Base-by-base conservation (phyloP, 495 filamentous ascomycete genomes). In the Penicillium flavigenum region DNA sequence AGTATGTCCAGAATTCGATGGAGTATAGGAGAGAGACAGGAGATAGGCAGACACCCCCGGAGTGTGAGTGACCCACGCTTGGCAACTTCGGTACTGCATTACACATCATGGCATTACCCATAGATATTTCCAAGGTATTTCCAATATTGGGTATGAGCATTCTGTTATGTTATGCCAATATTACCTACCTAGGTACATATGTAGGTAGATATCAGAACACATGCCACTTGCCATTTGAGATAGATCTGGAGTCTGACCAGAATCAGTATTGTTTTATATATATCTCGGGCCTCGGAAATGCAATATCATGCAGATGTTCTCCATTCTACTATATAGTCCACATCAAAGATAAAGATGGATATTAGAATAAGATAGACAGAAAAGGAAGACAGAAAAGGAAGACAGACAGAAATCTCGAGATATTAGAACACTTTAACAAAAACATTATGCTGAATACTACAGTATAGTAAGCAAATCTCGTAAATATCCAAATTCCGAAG, bases 21-120 rank as follows among this genome's bases (percentile, higher is more conserved):
- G 47, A 56, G 54, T 24, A 29, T 50, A 45, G 41, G 46, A 49
- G 56, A 44, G 36, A 39, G 36, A 17, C 36, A 50, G 49, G 53
- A 32, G 43, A 12, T 20, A 47, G 43, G 53, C 53, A 55, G 44
- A 47, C 52, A 24, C 49, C 49, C 48, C 56, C 22, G 56, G 46
- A 57, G 54, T 47, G 44, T 20, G 34, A 57, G 54, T 47, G 44
- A 34, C 46, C 46, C 46, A 48, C 46, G 46, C 46, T 48, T 31
- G 46, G 46, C 46, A 48, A 48, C 14, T 47, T 31, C 31, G 31
- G 31, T 34, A 34, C 31, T 14, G 31, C 51, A 36, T 52, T 52
- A 52, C 50, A n/a, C 36, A 52, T 31, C 46, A 48, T 52, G 49
- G 52, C 31, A 54, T 54, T 54, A 39, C 27, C 27, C 5, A 2